Conservation (phyloP, 441 rosid species). For the Gossypium davidsonii region DNA sequence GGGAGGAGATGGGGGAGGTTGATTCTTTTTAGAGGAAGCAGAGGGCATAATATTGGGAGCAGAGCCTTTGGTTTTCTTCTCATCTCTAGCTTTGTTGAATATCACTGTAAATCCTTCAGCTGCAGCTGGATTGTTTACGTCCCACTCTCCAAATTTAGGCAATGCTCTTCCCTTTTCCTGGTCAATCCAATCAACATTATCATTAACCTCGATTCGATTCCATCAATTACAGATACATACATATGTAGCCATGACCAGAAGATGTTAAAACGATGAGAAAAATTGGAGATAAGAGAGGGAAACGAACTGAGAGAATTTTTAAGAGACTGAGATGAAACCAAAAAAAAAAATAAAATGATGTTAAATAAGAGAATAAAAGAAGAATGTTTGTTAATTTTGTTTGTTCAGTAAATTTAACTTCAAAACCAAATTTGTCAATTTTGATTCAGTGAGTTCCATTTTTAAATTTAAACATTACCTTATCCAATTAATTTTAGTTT, state of each 20-base stretch:
- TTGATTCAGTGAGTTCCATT: neutral
- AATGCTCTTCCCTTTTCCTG: conserved; percentile 1
- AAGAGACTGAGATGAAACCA: neutral
- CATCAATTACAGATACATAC: neutral
- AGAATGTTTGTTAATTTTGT: conserved; percentile 4
- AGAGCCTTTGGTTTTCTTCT: conserved; percentile 2
- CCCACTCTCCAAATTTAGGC: conserved; percentile 16
- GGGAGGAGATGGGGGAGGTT: neutral
- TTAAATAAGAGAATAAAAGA: neutral
- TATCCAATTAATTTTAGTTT: neutral
- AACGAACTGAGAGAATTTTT: neutral
- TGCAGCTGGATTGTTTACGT: conserved; percentile 8
- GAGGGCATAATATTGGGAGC: neutral
- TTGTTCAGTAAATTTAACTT: neutral
- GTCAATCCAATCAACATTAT: neutral
- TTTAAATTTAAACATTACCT: neutral
- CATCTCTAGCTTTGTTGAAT: conserved; percentile 10
- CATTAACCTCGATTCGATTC: neutral
- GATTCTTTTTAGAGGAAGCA: neutral
- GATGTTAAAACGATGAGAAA: neutral
- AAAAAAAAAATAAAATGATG: neutral
- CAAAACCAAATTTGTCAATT: neutral
- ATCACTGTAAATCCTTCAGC: conserved; percentile 10
- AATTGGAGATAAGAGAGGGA: neutral
- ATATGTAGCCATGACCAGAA: neutral